phyloP scores from a whole-genome alignment of 441 rosid species.

The Hura crepitans region DNA sequence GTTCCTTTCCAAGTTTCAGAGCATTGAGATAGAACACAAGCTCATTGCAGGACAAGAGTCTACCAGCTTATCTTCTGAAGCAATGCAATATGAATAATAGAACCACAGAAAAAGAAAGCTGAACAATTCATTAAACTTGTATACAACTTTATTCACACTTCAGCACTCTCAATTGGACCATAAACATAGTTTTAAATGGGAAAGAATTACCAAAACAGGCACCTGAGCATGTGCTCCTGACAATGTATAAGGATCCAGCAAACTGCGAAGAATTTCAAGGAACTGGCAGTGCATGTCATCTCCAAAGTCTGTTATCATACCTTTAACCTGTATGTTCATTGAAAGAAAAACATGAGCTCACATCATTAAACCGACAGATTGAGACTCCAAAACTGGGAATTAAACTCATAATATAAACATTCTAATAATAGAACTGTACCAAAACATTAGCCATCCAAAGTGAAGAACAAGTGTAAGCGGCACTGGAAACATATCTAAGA shows the following conservation, averaged over 20 bases:
- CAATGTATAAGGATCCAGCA: slow-evolving; percentile 78
- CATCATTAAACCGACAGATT: neutral
- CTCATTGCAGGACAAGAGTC: slow-evolving; percentile 2
- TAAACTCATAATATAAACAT: neutral
- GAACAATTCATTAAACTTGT: slow-evolving; percentile 5
- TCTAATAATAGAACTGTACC: neutral
- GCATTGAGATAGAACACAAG: neutral
- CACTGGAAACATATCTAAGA: neutral
- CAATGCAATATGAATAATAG: neutral
- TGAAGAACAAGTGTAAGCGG: neutral
- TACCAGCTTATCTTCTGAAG: neutral
- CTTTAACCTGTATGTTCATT: slow-evolving; percentile 64
- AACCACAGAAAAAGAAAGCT: neutral
- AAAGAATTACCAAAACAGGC: slow-evolving; percentile 24
- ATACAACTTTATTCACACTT: slow-evolving; percentile 9
- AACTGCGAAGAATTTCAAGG: slow-evolving; percentile 94
- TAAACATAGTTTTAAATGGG: slow-evolving; percentile 18
- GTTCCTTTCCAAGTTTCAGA: neutral
- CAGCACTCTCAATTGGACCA: slow-evolving; percentile 1
- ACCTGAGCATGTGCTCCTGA: slow-evolving; percentile 94
- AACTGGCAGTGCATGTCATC: slow-evolving; percentile 98
- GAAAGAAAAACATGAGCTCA: neutral
- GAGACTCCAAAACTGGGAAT: neutral
- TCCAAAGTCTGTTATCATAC: slow-evolving; percentile 94
- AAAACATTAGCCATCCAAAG: slow-evolving; percentile 1